These are phyloP conservation scores for Fusarium sacchari DNA, from an alignment of 2,329 filamentous ascomycete genomes.

Conservation along the genomic window DNA sequence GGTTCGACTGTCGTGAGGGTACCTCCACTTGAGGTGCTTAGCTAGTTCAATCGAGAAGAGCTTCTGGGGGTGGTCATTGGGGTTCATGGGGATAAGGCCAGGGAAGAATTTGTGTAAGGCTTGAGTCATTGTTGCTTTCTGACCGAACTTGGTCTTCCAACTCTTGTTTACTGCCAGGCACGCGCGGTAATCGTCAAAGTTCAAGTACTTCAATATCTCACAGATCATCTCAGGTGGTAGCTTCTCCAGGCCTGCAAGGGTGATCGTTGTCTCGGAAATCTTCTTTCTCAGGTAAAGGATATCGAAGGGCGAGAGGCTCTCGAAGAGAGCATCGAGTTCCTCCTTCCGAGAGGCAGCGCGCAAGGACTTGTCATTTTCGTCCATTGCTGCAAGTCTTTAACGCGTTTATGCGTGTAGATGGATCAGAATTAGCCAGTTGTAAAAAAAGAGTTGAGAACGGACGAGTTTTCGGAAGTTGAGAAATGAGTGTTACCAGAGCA, in stretches of 20 bases:
- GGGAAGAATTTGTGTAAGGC: not conserved
- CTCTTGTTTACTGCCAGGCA: not conserved
- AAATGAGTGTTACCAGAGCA: not conserved
- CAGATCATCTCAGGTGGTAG: not conserved
- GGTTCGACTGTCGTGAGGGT: not conserved
- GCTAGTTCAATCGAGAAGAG: not conserved
- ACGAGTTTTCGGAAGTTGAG: not conserved
- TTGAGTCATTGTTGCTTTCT: not conserved
- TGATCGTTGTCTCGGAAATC: not conserved
- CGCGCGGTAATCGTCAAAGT: not conserved
- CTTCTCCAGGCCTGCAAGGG: not conserved
- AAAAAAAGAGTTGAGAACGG: not conserved
- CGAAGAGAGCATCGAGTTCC: not conserved
- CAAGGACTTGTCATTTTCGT: not conserved
- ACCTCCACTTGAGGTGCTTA: not conserved
- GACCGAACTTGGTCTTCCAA: not conserved
- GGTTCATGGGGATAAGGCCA: not conserved
- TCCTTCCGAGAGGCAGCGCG: not conserved
- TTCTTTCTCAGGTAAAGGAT: not conserved
- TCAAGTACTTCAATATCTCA: not conserved
- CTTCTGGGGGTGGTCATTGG: not conserved
- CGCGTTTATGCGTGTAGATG: not conserved
- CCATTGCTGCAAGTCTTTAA: not conserved
- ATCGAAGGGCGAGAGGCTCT: not conserved
- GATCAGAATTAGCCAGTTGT: not conserved